phyloP scores from a whole-genome alignment of 495 filamentous ascomycete genomes.

The Friedmanniomyces endolithicus region DNA sequence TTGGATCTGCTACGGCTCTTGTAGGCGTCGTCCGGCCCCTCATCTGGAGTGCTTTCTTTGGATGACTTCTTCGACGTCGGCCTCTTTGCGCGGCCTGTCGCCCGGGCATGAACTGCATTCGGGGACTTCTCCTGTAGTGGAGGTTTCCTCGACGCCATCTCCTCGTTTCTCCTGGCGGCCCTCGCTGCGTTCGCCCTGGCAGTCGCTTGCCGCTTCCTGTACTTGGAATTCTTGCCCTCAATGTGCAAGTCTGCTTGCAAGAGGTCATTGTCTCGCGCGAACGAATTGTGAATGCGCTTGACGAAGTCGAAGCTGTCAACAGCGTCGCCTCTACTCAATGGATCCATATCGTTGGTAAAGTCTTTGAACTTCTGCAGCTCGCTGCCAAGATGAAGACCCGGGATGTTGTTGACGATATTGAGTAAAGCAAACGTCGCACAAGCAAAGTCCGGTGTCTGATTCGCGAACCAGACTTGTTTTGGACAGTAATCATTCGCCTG shows the following conservation, averaged over 20 bases:
- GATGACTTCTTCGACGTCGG: constrained; percentile 14
- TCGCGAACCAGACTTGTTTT: constrained; percentile 79
- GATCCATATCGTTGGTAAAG: constrained; percentile 52
- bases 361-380: constrained; percentile 57
- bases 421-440: constrained; percentile 82
- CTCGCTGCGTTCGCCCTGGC: constrained; percentile 29
- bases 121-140: constrained; percentile 1
- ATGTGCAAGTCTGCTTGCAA: constrained; percentile 62
- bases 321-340: constrained; percentile 60
- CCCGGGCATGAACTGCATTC: neutral
- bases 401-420: constrained; percentile 82
- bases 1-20: neutral
- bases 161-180: constrained; percentile 27
- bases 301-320: constrained; percentile 66
- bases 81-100: constrained; percentile 11
- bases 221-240: constrained; percentile 41
- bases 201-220: constrained; percentile 24
- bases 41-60: neutral
- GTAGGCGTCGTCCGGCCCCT: neutral
- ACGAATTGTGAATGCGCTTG: constrained; percentile 74
- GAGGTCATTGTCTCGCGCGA: constrained; percentile 69
- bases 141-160: neutral
- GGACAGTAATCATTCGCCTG: constrained; percentile 43
- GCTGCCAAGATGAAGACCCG: constrained; percentile 49
- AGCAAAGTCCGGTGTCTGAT: constrained; percentile 71